phyloP scores from a whole-genome alignment of 345 rosid genomes.

The Salix brachista region DNA sequence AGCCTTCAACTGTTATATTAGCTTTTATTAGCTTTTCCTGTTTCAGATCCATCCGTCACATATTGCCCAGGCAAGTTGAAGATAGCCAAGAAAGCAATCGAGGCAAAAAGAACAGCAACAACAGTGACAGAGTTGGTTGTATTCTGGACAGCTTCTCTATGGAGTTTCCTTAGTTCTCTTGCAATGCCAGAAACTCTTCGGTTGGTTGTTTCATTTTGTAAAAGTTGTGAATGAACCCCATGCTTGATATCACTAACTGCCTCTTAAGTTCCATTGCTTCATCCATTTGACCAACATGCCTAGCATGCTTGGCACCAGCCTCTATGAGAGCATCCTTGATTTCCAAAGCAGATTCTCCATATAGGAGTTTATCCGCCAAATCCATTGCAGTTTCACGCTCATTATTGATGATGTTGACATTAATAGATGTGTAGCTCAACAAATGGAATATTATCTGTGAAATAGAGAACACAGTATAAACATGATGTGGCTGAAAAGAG shows the following conservation, averaged over 20 bases:
- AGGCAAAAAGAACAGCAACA: constrained; percentile 91
- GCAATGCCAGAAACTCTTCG: constrained; percentile 89
- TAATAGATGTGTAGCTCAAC: constrained; percentile 47
- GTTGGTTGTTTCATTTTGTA: constrained; percentile 85
- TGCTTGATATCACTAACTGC: constrained; percentile 93
- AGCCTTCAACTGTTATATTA: too few relatives aligned
- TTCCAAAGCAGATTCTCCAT: constrained; percentile 64
- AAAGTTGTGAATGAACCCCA: constrained; percentile 83
- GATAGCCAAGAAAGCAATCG: constrained; percentile 85
- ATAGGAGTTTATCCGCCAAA: constrained; percentile 82
- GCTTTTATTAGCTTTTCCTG: constrained; percentile 57
- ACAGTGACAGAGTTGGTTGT: constrained; percentile 89
- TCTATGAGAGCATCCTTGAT: constrained; percentile 74
- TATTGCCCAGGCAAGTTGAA: constrained; percentile 90
- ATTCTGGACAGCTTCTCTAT: constrained; percentile 93
- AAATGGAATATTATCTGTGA: constrained; percentile 59
- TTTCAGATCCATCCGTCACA: constrained; percentile 27
- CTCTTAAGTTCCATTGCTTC: constrained; percentile 88
- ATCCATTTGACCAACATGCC: constrained; percentile 58
- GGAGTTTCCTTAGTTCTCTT: constrained; percentile 81
- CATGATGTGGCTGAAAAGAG: neutral
- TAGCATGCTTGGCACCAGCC: constrained; percentile 87
- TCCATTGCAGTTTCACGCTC: constrained; percentile 94
- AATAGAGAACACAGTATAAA: neutral
- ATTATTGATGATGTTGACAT: constrained; percentile 78